Evolutionary conservation across 1,139 yeast species (phyloP).

Genomic region (Suhomyces yuchorum): DNA sequence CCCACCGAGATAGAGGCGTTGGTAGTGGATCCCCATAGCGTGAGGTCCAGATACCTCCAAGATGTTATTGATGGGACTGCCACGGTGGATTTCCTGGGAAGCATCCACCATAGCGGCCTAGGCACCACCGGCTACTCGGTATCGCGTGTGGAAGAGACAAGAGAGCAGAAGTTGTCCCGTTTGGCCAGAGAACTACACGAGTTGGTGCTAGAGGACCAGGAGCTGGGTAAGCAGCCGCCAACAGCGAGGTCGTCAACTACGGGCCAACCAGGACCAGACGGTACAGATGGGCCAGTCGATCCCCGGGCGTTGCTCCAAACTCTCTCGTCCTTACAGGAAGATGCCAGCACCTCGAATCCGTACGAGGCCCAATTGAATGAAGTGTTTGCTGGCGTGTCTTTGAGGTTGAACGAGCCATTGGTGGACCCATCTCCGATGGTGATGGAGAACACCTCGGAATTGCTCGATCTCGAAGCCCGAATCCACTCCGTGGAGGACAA

Average conservation of each 20-base stretch:
- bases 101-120: constrained; percentile 20
- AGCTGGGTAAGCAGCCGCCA: not conserved
- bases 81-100: constrained; percentile 42
- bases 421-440: not conserved
- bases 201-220: constrained; percentile 19
- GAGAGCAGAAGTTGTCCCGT: constrained; percentile 46
- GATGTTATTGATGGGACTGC: constrained; percentile 20
- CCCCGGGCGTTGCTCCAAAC: not conserved
- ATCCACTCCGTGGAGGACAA: constrained; percentile 25
- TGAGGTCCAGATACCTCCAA: constrained; percentile 26
- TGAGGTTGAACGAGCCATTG: constrained; percentile 5
- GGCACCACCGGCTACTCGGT: constrained; percentile 32
- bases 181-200: constrained; percentile 49
- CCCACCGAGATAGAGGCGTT: constrained; percentile 17
- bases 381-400: not conserved
- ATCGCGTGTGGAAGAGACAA: constrained; percentile 34
- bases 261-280: no score
- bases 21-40: constrained; percentile 23
- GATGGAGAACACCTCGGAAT: constrained; percentile 10
- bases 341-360: not conserved
- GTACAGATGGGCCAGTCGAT: not conserved
- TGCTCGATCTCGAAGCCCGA: constrained; percentile 28
- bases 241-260: not conserved
- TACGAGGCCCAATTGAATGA: not conserved
- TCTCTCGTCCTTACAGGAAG: not conserved